Base-by-base conservation (phyloP, 257 asterid genomes). In the Scutellaria barbata region DNA sequence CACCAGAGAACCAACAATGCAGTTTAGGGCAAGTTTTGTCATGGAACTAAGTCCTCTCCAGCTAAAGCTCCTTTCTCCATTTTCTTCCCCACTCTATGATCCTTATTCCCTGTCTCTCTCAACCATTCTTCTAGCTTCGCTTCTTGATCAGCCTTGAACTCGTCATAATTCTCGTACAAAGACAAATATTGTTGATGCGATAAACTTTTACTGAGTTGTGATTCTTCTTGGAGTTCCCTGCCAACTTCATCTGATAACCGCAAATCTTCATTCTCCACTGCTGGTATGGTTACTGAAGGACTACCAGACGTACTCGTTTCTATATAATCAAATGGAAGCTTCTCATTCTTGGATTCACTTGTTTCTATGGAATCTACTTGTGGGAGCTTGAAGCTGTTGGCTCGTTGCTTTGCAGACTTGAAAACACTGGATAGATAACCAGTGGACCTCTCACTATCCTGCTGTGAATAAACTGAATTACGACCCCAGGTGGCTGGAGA, bases 81-180 rank as follows among this genome's bases (percentile, higher is more conserved):
- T n/a, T 52, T 61, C 57, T 30, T 69, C 43, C 61, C 63, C 45
- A 6, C 63, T 43, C 7, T 37, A 25, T 43, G 63, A 8, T 52
- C 60, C 67, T 63, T 63, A 54, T 74, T 66, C 10, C 79, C 74
- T 11, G 57, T 56, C 66, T 79, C 85, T 74, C 80, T 92, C 67
- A 95, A 73, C 99, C 99, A 95, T 71, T 90, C 89, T 76, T 89
- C 90, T 66, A 95, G 78, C 81, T 87, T 85, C 6, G 89, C 92
- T 74, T 92, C 95, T 85, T 70, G 85, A 74, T 87, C 91, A 43
- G 98, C 95, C 78, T 75, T 88, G 37, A 95, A 88, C 78, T 92
- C 95, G 8, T 90, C 88, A 13, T 75, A 90, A 39, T 79, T 80
- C 53, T 81, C 83, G 0, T 83, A 77, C 73, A 82, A 74, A 7